Conservation (phyloP, 202 grass and related monocot genomes). For the Schoenoplectus triqueter region DNA sequence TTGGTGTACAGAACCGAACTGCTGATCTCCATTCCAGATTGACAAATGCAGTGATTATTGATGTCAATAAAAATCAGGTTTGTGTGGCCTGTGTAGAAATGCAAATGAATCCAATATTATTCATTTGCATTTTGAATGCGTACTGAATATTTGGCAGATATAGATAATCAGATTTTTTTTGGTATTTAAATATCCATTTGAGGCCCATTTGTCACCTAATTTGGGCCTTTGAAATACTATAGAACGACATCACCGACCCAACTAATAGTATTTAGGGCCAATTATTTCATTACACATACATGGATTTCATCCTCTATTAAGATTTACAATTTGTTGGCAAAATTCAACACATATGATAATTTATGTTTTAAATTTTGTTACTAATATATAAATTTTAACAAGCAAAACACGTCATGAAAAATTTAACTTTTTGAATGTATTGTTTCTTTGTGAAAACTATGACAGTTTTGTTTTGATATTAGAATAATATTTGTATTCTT, state of each 20-base stretch:
- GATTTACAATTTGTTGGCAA: not conserved
- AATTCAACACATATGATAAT: not conserved
- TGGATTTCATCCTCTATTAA: constrained; percentile 6
- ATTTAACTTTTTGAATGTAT: not conserved
- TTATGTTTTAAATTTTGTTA: constrained; percentile 4
- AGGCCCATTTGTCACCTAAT: constrained; percentile 6
- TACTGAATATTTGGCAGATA: constrained; percentile 1
- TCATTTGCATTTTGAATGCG: not conserved
- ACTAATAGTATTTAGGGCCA: not conserved
- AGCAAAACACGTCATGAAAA: not conserved
- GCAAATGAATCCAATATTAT: not conserved
- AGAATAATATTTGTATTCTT: not conserved
- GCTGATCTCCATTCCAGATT: constrained; percentile 75
- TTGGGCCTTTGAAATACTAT: not conserved
- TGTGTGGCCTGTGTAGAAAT: not conserved
- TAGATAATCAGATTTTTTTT: not conserved
- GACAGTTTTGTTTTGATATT: not conserved
- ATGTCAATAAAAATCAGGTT: constrained; percentile 98
- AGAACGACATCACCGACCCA: not conserved
- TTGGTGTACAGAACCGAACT: constrained; percentile 80
- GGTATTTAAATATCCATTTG: not conserved
- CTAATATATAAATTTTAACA: not conserved
- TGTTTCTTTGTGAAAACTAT: not conserved
- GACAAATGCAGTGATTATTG: constrained; percentile 72
- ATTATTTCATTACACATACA: not conserved